Conservation (phyloP, 192 early-diverging fungal species). For the Endogone sp. region DNA sequence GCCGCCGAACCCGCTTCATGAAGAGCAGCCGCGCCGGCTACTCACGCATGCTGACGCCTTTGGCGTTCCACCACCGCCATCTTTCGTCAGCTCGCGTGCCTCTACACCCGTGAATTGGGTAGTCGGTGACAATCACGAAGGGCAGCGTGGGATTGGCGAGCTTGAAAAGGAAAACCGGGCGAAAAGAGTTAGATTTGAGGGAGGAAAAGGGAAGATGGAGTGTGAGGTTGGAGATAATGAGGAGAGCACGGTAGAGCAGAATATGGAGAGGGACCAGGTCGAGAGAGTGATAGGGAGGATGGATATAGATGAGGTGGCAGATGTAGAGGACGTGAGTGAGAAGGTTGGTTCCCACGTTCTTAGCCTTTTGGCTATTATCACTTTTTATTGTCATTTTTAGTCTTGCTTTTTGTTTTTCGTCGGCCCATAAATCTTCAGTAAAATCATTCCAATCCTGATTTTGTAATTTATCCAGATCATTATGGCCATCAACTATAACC, state of each 20-base stretch:
- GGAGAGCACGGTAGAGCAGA: not conserved
- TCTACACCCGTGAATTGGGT: not conserved
- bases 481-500: conserved; percentile 26
- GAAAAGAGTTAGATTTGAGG: not conserved
- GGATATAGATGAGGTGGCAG: not conserved
- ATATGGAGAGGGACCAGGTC: not conserved
- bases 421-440: too few species aligned
- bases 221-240: too few species aligned
- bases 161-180: not conserved
- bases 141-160: not conserved
- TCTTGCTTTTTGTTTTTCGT: not conserved
- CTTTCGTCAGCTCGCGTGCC: not conserved
- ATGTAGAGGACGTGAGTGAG: not conserved
- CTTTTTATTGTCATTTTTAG: too few species aligned
- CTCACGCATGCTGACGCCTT: not conserved
- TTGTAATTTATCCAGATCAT: too few species aligned
- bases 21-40: not conserved
- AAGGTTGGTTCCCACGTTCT: not conserved
- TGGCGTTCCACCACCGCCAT: too few species aligned
- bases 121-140: not conserved
- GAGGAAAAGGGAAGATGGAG: not conserved
- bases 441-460: too few species aligned
- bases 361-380: not conserved
- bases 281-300: not conserved
- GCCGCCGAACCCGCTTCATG: not conserved